These are phyloP conservation scores for Hibiscus trionum DNA, from an alignment of 345 rosid genomes.

Conservation along the genomic window DNA sequence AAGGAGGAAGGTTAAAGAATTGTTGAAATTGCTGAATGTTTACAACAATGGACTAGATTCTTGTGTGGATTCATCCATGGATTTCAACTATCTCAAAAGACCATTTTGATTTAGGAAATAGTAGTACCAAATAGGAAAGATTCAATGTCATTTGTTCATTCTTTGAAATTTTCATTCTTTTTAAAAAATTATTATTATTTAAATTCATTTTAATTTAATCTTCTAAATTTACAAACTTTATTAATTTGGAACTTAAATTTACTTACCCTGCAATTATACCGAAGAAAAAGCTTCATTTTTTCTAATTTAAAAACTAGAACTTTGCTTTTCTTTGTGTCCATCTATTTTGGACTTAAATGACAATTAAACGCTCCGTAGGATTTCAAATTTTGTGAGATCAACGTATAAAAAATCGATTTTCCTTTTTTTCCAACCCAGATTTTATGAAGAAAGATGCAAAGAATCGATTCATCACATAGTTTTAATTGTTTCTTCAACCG, in stretches of 20 bases:
- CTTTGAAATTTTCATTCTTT: too few relatives aligned
- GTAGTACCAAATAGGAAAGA: neutral
- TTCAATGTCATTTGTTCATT: neutral
- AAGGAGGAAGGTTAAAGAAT: slow-evolving; percentile 55
- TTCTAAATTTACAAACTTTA: too few relatives aligned
- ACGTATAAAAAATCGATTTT: slow-evolving; percentile 26
- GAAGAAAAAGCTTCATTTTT: slow-evolving; percentile 1
- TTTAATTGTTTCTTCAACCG: slow-evolving; percentile 16
- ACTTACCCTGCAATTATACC: slow-evolving; percentile 11
- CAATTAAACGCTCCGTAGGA: neutral
- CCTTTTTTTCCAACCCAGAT: slow-evolving; percentile 10
- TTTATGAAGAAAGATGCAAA: neutral
- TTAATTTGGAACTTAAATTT: slow-evolving; percentile 15
- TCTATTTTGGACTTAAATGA: slow-evolving; percentile 1
- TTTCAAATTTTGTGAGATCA: slow-evolving; percentile 21
- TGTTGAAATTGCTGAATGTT: slow-evolving; percentile 50
- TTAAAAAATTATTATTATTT: too few relatives aligned
- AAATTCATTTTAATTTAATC: too few relatives aligned
- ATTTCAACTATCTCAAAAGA: slow-evolving; percentile 62
- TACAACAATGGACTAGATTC: slow-evolving; percentile 35
- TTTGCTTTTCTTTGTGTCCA: neutral
- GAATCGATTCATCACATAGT: slow-evolving; percentile 34
- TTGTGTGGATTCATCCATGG: slow-evolving; percentile 55
- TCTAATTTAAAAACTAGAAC: slow-evolving; percentile 12
- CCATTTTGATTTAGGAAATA: slow-evolving; percentile 33